Percentiles rank a stretch among this genome's conserved stretches.
phyloP scores from a whole-genome alignment of 176 grass and related monocot species.

The Carex myosuroides region DNA sequence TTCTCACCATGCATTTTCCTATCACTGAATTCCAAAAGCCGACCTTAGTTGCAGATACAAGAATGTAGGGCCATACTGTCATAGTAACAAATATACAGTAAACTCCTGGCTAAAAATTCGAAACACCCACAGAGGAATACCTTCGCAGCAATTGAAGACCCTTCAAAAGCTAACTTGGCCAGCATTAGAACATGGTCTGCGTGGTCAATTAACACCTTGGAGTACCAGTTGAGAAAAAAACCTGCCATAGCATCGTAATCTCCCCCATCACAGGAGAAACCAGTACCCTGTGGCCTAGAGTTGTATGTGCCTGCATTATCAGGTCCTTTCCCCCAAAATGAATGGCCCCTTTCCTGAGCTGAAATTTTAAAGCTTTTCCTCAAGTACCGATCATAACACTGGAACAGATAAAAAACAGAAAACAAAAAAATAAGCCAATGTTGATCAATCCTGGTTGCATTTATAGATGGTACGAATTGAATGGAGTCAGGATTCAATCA shows the following conservation, averaged over 20 bases:
- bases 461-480: background rate
- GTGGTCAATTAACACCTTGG: slow-evolving; percentile 63
- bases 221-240: slow-evolving; percentile 91
- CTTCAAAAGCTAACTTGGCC: slow-evolving; percentile 75
- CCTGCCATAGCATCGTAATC: slow-evolving; percentile 88
- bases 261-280: slow-evolving; percentile 84
- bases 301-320: slow-evolving; percentile 70
- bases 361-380: slow-evolving; percentile 65
- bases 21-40: background rate
- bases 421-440: background rate
- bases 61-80: background rate
- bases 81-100: background rate
- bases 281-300: slow-evolving; percentile 70
- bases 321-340: slow-evolving; percentile 61
- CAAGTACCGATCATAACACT: slow-evolving; percentile 84
- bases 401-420: slow-evolving; percentile 24
- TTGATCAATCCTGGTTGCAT: background rate
- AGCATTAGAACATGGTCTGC: slow-evolving; percentile 69
- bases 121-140: slow-evolving; percentile 30
- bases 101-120: background rate
- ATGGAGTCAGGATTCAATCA: background rate
- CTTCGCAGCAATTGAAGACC: slow-evolving; percentile 54
- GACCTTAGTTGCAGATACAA: background rate
- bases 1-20: background rate
- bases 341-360: slow-evolving; percentile 56